Percentiles rank a stretch among this genome's conserved stretches.
These are phyloP conservation scores for Fraxinus greggii DNA, from an alignment of 305 asterid species.

Conservation along the genomic window DNA sequence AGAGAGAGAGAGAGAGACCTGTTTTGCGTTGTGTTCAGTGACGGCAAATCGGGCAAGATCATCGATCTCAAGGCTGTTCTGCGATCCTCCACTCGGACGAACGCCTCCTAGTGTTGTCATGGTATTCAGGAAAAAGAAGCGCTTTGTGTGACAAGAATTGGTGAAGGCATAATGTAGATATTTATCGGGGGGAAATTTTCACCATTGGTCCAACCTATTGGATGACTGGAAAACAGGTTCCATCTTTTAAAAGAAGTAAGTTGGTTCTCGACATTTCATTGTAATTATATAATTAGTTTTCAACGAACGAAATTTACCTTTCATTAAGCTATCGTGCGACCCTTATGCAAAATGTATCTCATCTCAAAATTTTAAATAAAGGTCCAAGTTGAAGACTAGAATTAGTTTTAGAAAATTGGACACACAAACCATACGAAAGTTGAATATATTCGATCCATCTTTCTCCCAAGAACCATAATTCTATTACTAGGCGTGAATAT, in stretches of 20 bases:
- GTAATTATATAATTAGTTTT: background rate
- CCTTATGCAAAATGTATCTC: background rate
- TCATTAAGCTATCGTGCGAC: no score
- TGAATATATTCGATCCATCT: background rate
- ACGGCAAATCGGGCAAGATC: conserved; percentile 81
- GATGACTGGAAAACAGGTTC: background rate
- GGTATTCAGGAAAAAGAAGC: background rate
- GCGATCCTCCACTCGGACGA: conserved; percentile 46
- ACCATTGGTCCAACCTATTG: background rate
- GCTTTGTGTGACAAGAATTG: background rate
- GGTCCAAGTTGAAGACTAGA: background rate
- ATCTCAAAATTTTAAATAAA: background rate
- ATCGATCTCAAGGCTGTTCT: conserved; percentile 64
- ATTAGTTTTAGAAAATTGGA: background rate
- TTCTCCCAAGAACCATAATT: background rate
- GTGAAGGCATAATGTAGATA: background rate
- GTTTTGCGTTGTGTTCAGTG: conserved; percentile 64
- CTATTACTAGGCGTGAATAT: background rate
- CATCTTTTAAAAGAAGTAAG: background rate
- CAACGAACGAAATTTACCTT: background rate
- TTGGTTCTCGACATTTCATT: background rate
- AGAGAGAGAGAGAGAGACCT: conserved; percentile 32
- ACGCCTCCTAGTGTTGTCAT: conserved; percentile 56
- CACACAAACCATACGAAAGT: no score
- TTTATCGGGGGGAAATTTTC: background rate